Conservation (phyloP, 331 rosid species). For the Pyracantha coccinea region DNA sequence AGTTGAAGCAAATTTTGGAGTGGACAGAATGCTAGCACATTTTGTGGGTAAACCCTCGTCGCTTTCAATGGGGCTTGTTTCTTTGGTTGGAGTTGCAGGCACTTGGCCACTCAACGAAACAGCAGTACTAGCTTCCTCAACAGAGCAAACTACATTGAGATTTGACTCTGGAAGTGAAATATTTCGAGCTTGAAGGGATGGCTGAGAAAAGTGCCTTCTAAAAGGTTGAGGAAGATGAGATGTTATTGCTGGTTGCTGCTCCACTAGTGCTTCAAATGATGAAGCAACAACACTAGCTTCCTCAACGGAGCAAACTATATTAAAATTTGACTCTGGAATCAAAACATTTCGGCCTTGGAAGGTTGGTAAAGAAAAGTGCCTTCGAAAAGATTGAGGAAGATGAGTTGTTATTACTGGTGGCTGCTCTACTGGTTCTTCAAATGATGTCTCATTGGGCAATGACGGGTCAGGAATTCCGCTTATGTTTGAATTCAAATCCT, state of each 20-base stretch:
- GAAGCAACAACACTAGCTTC: slow-evolving; percentile 12
- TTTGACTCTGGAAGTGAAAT: slow-evolving; percentile 17
- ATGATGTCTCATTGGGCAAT: slow-evolving; percentile 12
- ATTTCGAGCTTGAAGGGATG: slow-evolving; percentile 9
- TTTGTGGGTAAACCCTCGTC: slow-evolving; percentile 14
- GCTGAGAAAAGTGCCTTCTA: slow-evolving; percentile 36
- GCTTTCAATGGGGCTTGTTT: slow-evolving; percentile 3
- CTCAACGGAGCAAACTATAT: slow-evolving; percentile 2
- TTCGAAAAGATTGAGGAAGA: slow-evolving; percentile 36
- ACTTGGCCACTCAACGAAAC: neutral
- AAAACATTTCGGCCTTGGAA: slow-evolving; percentile 9
- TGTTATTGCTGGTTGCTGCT: slow-evolving; percentile 31
- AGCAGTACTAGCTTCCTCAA: slow-evolving; percentile 13
- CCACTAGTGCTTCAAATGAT: slow-evolving; percentile 7
- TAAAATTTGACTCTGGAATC: slow-evolving; percentile 16
- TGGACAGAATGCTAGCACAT: neutral
- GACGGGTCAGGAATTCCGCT: neutral
- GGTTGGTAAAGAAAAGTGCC: slow-evolving; percentile 33
- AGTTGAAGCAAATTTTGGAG: slow-evolving; percentile 17
- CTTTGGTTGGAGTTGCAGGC: slow-evolving; percentile 39
- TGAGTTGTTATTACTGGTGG: slow-evolving; percentile 38
- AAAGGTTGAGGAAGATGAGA: slow-evolving; percentile 46
- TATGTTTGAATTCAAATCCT: slow-evolving; percentile 2
- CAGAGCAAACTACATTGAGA: neutral
- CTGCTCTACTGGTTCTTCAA: slow-evolving; percentile 18